Evolutionary conservation across 495 filamentous ascomycete species (phyloP), one percentile per base, ranked within the genome.

Genomic region (Annulohypoxylon stygium): DNA sequence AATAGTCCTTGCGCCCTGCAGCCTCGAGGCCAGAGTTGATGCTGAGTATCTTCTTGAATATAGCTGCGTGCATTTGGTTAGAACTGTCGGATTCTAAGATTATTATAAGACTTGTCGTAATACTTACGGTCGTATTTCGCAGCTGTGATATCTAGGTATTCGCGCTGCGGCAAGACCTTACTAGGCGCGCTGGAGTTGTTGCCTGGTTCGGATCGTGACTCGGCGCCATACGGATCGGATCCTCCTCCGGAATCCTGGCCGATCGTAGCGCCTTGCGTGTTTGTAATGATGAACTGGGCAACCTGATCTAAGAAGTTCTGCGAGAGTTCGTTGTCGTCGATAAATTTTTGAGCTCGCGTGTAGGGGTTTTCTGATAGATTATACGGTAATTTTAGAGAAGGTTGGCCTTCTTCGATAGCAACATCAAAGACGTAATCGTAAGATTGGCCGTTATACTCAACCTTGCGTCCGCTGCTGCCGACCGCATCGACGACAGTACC

Each of bases 361-460:
- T 97, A 98, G 2, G 94, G 94, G 78, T 98, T 98, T 78, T 98
- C 91, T 4, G 91, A 92, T 43, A 92, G 85, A 78, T 99, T 98
- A 78, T 93, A 98, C 1, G 97, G 95, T 34, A 99, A 85, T 76
- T 98, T 98, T 36, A 98, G 86, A 2, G 96, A 89, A 33, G 97
- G 97, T 71, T 95, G 93, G 41, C 96, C 97, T 69, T 98, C 97
- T 77, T 97, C 92, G 65, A 98, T 95, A 75, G 98, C 97, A 26
- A 99, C 96, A 77, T 98, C 95, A 72, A 98, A 99, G 55, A 99
- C 97, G 78, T 93, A 98, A 75, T 99, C 97, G 78, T 97, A 99
- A 63, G 97, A 93, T 78, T 95, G 89, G 23, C 97, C 97, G 2
- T 90, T 79, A 76, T 95, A 92, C 47, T 91, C 83, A n/a, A 86